Base-by-base conservation (phyloP, 78 protist species). In the Protostelium mycophagum region DNA sequence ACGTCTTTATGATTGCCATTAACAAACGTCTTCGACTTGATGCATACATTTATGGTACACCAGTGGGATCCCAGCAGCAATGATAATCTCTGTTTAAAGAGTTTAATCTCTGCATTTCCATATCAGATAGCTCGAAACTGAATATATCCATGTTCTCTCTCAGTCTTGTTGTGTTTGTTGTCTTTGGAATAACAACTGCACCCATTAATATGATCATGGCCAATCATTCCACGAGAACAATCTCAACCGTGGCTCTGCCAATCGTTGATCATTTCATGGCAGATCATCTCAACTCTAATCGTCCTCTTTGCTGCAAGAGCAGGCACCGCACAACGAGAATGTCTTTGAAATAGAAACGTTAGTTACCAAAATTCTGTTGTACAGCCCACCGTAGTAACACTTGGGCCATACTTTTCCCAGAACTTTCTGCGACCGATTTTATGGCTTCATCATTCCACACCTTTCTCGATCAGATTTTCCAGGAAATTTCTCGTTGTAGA, bases 41-140 rank as follows among this genome's bases (percentile, higher is more conserved):
- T n/a, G n/a, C n/a, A n/a, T n/a, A n/a, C n/a, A 51, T 51, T 51
- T 51, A 51, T 51, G 73, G 73, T 25, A 51, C 73, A 51, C 73
- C 73, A 51, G 73, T 51, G 73, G 73, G 73, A 51, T 51, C 73
- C 73, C 73, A 51, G 73, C 73, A 51, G 73, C 73, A 51, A 16
- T 51, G 73, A 16, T 51, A 51, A 51, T 51, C 73, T 16, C 16
- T 51, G 73, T 51, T 51, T 16, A 51, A 16, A 25, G 73, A 51
- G 73, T 51, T 16, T 16, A 51, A 51, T 16, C 16, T 5, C 31
- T 51, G 5, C 73, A 51, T 51, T 16, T 51, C 73, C 73, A 25
- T 16, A 5, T 51, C 73, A 5, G 5, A 25, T 16, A 51, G 16
- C 73, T 51, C 73, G 16, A 51, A 51, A 16, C 16, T 16, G 73